Evolutionary conservation across 1,284 basidiomycete species (phyloP).

Genomic region (Apiotrichum mycotoxinovorans): DNA sequence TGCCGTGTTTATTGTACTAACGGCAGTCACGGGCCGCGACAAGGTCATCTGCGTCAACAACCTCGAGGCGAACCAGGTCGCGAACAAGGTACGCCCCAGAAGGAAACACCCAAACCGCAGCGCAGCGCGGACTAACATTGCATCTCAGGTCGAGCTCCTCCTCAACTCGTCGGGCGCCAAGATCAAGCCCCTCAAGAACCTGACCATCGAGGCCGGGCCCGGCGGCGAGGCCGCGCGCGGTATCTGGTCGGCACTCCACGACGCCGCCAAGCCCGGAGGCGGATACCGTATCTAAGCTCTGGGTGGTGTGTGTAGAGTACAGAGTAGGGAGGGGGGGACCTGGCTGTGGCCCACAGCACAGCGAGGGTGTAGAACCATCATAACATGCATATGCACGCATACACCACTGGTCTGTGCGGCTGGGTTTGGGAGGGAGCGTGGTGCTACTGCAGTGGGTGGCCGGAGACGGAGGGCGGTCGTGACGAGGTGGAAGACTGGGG

Average conservation of each 20-base stretch:
- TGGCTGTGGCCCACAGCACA: neutral
- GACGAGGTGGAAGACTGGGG: too few relatives aligned
- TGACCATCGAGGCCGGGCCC: slow-evolving; percentile 45
- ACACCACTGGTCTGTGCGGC: neutral
- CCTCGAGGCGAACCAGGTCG: slow-evolving; percentile 46
- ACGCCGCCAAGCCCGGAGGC: slow-evolving; percentile 32
- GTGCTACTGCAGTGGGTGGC: too few relatives aligned
- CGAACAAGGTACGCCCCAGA: slow-evolving; percentile 46
- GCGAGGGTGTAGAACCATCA: neutral
- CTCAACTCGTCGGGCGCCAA: slow-evolving; percentile 48
- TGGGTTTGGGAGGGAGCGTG: neutral
- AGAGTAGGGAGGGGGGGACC: neutral
- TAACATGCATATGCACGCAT: slow-evolving; percentile 4
- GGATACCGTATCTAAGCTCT: slow-evolving; percentile 42
- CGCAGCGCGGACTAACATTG: too few relatives aligned
- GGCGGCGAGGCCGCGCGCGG: slow-evolving; percentile 46
- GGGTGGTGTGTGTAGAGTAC: neutral
- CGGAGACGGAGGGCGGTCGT: too few relatives aligned
- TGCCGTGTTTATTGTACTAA: neutral
- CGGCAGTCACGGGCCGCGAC: slow-evolving; percentile 51
- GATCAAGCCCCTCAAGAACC: slow-evolving; percentile 47
- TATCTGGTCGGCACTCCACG: slow-evolving; percentile 47
- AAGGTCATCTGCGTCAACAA: slow-evolving; percentile 54
- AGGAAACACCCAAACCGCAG: too few relatives aligned
- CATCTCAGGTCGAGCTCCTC: slow-evolving; percentile 40